These are phyloP conservation scores for Auricularia heimuer DNA, from an alignment of 768 basidiomycete genomes.

Conservation along the genomic window DNA sequence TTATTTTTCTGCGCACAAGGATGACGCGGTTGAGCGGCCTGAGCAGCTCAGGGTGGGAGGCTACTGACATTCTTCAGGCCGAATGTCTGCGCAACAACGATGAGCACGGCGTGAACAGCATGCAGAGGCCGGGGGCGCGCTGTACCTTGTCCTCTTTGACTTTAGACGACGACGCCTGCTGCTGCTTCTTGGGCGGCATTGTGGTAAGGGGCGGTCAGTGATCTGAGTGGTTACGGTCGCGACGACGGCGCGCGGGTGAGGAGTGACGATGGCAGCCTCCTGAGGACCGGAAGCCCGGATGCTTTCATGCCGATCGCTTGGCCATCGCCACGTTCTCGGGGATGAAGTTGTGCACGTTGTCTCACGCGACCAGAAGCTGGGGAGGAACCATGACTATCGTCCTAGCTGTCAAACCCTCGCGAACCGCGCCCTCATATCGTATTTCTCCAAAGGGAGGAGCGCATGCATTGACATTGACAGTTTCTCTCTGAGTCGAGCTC, in stretches of 20 bases:
- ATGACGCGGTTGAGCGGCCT: neutral
- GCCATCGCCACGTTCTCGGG: too few relatives aligned
- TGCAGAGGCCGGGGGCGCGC: neutral
- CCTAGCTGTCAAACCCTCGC: too few relatives aligned
- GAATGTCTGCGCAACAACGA: slow-evolving; percentile 49
- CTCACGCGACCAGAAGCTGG: too few relatives aligned
- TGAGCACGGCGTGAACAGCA: slow-evolving; percentile 18
- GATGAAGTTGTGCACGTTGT: too few relatives aligned
- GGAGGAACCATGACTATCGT: too few relatives aligned
- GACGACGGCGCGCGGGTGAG: neutral
- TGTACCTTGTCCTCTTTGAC: slow-evolving; percentile 75
- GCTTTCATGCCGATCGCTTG: neutral
- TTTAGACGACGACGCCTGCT: slow-evolving; percentile 48
- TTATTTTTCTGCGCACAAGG: slow-evolving; percentile 67
- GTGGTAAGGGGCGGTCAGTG: neutral
- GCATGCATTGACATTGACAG: too few relatives aligned
- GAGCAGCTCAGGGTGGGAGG: neutral
- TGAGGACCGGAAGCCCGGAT: neutral
- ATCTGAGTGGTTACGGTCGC: neutral
- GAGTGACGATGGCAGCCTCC: neutral
- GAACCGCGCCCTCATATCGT: too few relatives aligned
- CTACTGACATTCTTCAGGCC: slow-evolving; percentile 75
- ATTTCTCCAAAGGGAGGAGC: too few relatives aligned
- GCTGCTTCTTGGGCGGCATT: slow-evolving; percentile 79
- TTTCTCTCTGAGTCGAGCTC: too few relatives aligned